phyloP scores from a whole-genome alignment of 306 rosid species.

The Coriaria nepalensis region DNA sequence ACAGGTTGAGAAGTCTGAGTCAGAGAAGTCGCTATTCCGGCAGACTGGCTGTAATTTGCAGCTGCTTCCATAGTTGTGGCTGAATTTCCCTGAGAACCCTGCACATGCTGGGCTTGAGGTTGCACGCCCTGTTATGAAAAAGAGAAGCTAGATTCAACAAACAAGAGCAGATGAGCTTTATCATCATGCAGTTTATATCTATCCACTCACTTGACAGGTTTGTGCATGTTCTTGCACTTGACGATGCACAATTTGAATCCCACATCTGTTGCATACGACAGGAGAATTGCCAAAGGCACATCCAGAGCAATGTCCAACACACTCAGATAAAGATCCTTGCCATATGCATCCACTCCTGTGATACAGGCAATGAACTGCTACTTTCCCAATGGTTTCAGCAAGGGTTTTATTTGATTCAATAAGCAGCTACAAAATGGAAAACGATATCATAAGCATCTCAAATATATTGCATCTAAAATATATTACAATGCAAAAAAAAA shows the following conservation, averaged over 20 bases:
- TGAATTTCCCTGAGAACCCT: conserved; percentile 34
- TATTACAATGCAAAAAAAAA: background rate
- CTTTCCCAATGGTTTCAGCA: conserved; percentile 83
- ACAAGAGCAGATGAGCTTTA: background rate
- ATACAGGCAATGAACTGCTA: conserved; percentile 81
- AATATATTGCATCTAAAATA: too few relatives aligned
- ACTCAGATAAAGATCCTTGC: conserved; percentile 82
- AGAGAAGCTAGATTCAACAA: conserved; percentile 7
- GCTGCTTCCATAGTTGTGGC: conserved; percentile 29
- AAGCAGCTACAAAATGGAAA: conserved; percentile 54
- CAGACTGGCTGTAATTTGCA: conserved; percentile 40
- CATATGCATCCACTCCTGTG: conserved; percentile 95
- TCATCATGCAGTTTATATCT: too few relatives aligned
- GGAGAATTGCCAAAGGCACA: conserved; percentile 94
- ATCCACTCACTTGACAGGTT: conserved; percentile 57
- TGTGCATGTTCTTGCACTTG: conserved; percentile 97
- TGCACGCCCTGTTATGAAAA: conserved; percentile 59
- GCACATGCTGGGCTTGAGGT: conserved; percentile 51
- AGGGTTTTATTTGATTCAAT: conserved; percentile 60
- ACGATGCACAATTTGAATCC: conserved; percentile 77
- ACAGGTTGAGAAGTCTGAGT: conserved; percentile 42
- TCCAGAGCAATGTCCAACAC: conserved; percentile 69
- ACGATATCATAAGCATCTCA: background rate
- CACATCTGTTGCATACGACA: conserved; percentile 88
- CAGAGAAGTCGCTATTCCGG: conserved; percentile 36